Evolutionary conservation across 768 basidiomycete genomes (phyloP), one percentile per base, ranked within the genome.

Genomic region (Leccinum uliginosum): DNA sequence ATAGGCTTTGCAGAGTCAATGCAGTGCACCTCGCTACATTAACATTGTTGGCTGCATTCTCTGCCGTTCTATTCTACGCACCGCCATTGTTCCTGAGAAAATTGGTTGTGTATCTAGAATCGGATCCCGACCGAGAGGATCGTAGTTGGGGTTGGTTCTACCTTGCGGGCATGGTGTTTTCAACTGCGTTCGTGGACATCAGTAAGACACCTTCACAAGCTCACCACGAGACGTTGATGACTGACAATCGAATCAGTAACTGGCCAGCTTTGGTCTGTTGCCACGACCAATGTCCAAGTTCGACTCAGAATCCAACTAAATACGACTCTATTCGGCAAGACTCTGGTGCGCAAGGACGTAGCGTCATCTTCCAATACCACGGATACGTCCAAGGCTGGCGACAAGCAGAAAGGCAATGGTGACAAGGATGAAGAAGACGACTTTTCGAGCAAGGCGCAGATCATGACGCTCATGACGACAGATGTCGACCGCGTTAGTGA

Each of bases 401-500:
- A 60, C 48, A 59, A 64, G 44, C 53, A 63, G 48, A 61, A 58
- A 46, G 47, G 17, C 43, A 58, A 60, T 43, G 53, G 63, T 60
- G 46, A 9, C 51, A 45, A 62, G 55, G 66, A 55, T 3, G 59
- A 73, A 35, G 83, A 84, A 55, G 79, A 81, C 23, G 82, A 84
- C 49, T 83, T 85, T 60, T 83, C 83, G 9, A 83, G 80, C 66
- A 85, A 86, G 66, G 82, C 83, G 6, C 83, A 96, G 73, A 85
- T 97, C 64, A 94, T 96, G 93, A 95, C 91, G 3, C 80, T 96
- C 27, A 94, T 96, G 90, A 95, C 93, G 6, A 93, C 92, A 6
- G 93, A 97, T 62, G 91, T 94, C 27, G 92, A 95, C 69, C 81
- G 93, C 54, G 86, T 95, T 59, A 84, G 87, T 69, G 91, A 95